phyloP scores from a whole-genome alignment of 768 basidiomycete genomes.

The Collybia mongolica region DNA sequence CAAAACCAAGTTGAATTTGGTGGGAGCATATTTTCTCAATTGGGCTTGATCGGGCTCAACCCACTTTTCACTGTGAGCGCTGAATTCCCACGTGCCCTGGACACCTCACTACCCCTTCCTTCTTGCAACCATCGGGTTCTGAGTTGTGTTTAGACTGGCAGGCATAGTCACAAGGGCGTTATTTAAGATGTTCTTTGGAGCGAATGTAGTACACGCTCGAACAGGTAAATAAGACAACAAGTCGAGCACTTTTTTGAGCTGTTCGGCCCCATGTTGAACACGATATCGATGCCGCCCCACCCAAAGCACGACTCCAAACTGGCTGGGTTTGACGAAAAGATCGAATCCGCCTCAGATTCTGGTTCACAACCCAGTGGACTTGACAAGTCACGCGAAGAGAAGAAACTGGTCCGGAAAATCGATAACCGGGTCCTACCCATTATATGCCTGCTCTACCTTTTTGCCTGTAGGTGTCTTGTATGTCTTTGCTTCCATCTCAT shows the following conservation, averaged over 20 bases:
- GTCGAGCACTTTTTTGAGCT: not conserved
- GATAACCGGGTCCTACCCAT: conserved; percentile 70
- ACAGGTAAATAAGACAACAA: conserved; percentile 7
- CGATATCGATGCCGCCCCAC: conserved; percentile 16
- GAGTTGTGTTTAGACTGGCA: conserved; percentile 6
- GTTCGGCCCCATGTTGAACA: conserved; percentile 5
- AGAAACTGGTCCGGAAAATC: conserved; percentile 56
- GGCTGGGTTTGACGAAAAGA: conserved; percentile 26
- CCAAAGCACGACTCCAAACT: conserved; percentile 6
- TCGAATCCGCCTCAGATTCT: conserved; percentile 20
- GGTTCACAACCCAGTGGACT: conserved; percentile 9
- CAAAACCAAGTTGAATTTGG: too few relatives aligned
- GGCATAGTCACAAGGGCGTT: conserved; percentile 20
- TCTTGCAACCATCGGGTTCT: not conserved
- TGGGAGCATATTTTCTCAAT: too few relatives aligned
- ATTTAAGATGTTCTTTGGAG: conserved; percentile 16
- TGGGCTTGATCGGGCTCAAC: too few relatives aligned
- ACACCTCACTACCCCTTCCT: not conserved
- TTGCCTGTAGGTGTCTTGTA: conserved; percentile 56
- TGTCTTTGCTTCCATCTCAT: not conserved
- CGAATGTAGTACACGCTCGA: conserved; percentile 10
- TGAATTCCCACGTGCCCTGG: conserved; percentile 5
- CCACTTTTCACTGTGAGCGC: too few relatives aligned
- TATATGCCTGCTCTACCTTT: conserved; percentile 71
- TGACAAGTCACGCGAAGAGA: conserved; percentile 16